These are phyloP conservation scores for Linnemannia hyalina DNA, from an alignment of 192 early-diverging fungal genomes.

Conservation along the genomic window DNA sequence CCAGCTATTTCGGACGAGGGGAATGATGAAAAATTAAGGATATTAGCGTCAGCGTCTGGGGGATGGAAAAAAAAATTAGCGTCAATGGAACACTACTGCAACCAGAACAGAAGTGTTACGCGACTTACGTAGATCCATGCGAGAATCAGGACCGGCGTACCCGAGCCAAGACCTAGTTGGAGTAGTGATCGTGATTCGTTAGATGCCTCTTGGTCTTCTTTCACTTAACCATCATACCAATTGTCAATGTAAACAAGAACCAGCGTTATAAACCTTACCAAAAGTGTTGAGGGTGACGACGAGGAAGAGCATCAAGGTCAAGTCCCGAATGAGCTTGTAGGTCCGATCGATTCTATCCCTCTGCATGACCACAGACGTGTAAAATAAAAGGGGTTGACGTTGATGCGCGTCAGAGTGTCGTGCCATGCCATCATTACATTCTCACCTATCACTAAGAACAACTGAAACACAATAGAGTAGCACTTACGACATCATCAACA, in stretches of 20 bases:
- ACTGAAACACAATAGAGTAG: neutral
- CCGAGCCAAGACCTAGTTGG: conserved; percentile 20
- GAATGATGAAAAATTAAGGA: neutral
- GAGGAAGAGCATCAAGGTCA: conserved; percentile 48
- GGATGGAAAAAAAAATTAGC: neutral
- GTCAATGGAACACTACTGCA: too few species aligned
- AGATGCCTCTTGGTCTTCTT: neutral
- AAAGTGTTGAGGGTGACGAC: conserved; percentile 46
- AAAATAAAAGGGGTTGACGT: neutral
- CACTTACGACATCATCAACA: conserved; percentile 27
- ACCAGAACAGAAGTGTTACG: neutral
- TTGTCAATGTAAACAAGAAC: neutral
- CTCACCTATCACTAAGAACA: neutral
- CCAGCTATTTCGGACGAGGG: conserved; percentile 5
- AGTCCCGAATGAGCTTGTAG: conserved; percentile 30
- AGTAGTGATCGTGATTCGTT: neutral
- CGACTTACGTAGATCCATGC: conserved; percentile 40
- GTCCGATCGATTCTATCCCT: conserved; percentile 21
- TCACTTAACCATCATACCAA: neutral
- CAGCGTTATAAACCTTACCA: neutral
- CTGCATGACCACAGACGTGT: neutral
- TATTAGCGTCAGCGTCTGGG: neutral
- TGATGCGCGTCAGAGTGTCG: too few species aligned
- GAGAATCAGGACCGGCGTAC: conserved; percentile 17
- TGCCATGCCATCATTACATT: neutral